A percentile compares a stretch with the other conserved stretches of the same genome.
Evolutionary conservation across 164 flowering plant genomes (phyloP).

Genomic region (Stephania cephalantha): DNA sequence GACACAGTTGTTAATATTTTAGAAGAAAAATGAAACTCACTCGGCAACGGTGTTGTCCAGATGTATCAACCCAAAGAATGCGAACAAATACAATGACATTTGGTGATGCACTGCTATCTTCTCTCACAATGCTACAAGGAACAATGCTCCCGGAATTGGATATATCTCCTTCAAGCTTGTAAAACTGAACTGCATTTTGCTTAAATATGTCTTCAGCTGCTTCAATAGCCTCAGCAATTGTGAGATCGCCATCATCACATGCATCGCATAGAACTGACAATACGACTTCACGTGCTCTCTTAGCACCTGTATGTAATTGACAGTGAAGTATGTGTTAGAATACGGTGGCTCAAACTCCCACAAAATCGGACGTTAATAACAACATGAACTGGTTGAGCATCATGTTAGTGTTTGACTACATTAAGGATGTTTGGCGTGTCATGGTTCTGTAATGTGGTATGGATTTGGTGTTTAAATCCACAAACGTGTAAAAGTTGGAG

Average conservation of each 20-base stretch:
- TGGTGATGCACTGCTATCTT: constrained; percentile 16
- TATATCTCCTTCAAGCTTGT: constrained; percentile 37
- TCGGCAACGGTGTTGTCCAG: constrained; percentile 93
- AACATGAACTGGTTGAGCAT: too few relatives aligned
- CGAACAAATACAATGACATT: constrained; percentile 49
- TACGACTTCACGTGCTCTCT: constrained; percentile 69
- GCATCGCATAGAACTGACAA: constrained; percentile 74
- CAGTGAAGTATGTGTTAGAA: too few relatives aligned
- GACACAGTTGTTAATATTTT: background rate
- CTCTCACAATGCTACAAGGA: constrained; percentile 17
- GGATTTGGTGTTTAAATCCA: too few relatives aligned
- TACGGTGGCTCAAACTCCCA: too few relatives aligned
- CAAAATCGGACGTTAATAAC: too few relatives aligned
- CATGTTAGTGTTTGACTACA: too few relatives aligned
- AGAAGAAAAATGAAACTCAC: constrained; percentile 35
- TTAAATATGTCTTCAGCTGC: constrained; percentile 70
- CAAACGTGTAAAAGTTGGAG: too few relatives aligned
- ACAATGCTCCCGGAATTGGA: constrained; percentile 12
- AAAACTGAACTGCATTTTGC: constrained; percentile 56
- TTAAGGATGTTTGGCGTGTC: too few relatives aligned
- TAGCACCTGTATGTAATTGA: constrained; percentile 54
- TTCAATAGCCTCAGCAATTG: constrained; percentile 68
- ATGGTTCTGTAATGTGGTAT: too few relatives aligned
- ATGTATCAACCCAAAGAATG: constrained; percentile 77
- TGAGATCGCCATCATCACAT: constrained; percentile 77